Percentiles rank a stretch among this genome's conserved stretches.
Conservation (phyloP, 495 filamentous ascomycete species). For the Aspergillus bertholletiae region DNA sequence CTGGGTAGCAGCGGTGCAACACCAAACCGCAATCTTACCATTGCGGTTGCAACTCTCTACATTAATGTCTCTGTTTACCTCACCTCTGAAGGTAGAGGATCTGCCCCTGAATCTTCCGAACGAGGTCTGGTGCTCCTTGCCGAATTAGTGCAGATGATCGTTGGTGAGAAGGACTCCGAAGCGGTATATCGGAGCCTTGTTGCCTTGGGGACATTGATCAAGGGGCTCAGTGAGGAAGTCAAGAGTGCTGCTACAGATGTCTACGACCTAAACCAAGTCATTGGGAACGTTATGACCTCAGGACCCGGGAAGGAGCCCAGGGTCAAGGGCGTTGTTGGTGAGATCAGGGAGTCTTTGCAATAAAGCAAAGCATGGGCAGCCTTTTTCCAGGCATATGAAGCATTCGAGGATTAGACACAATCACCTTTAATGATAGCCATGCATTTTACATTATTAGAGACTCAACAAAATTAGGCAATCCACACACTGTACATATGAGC, state of each 20-base stretch:
- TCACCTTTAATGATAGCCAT: constrained; percentile 10
- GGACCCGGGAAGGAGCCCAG: constrained; percentile 46
- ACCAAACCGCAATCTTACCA: constrained; percentile 74
- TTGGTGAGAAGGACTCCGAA: constrained; percentile 69
- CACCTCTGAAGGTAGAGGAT: constrained; percentile 32
- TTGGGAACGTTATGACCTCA: constrained; percentile 31
- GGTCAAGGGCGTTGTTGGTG: constrained; percentile 44
- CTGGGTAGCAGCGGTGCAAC: constrained; percentile 40
- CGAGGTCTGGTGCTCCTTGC: constrained; percentile 58
- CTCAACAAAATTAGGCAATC: neutral
- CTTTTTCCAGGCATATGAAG: neutral
- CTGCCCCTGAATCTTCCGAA: constrained; percentile 47
- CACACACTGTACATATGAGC: neutral
- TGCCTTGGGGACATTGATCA: constrained; percentile 69
- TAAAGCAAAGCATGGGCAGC: neutral
- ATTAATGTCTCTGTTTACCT: constrained; percentile 80
- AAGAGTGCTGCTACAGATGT: constrained; percentile 47
- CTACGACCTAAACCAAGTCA: constrained; percentile 37
- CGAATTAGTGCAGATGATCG: constrained; percentile 59
- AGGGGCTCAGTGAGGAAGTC: constrained; percentile 41
- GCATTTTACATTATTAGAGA: constrained; percentile 4
- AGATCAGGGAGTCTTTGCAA: constrained; percentile 37
- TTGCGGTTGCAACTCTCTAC: constrained; percentile 76
- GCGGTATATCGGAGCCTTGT: constrained; percentile 80
- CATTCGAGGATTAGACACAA: constrained; percentile 6